Evolutionary conservation across 257 asterid genomes (phyloP), one percentile per base, ranked within the genome.

Genomic region (Paulownia fortunei): DNA sequence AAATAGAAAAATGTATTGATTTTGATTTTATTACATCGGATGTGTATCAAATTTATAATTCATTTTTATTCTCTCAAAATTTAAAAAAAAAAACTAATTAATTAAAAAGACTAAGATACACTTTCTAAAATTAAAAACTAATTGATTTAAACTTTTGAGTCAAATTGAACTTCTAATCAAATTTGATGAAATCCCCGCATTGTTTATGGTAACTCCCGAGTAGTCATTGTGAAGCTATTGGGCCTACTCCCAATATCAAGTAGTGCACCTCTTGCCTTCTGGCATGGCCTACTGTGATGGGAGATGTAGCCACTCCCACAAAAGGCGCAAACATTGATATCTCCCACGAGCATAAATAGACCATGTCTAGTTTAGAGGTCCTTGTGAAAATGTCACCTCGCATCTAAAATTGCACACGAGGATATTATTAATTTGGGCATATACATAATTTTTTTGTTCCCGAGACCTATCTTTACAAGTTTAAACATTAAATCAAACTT

Each of bases 141-240:
- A 9, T 44, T 44, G 6, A 10, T 0, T 10, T 44, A 9, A 44
- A 30, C 36, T 2, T 30, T 4, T 2, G 4, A 30, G 36, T 30
- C 36, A 4, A 30, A 30, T 30, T 30, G 4, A 30, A 30, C n/a
- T 30, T 30, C 36, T 30, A 30, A 30, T 30, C 39, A 39, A 13
- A 46, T 46, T 51, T 55, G 65, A 18, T 19, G 51, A 27, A 16
- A 4, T 3, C 74, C 70, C 46, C 46, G 15, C 61, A 13, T 44
- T 11, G 2, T 30, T 30, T 30, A 30, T 44, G 51, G 51, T 44
- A 11, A 12, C 2, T 44, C 51, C 51, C 51, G 47, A 47, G 21
- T 69, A 47, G 42, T 70, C 9, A 49, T 70, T 56, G 32, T 41
- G 69, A 13, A 15, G 77, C 69, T 59, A 73, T 0, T 74, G 44